Percentiles rank a stretch among this genome's conserved stretches.
These are phyloP conservation scores for Sequoiadendron giganteum DNA, from an alignment of 75 land plant genomes.

Conservation along the genomic window DNA sequence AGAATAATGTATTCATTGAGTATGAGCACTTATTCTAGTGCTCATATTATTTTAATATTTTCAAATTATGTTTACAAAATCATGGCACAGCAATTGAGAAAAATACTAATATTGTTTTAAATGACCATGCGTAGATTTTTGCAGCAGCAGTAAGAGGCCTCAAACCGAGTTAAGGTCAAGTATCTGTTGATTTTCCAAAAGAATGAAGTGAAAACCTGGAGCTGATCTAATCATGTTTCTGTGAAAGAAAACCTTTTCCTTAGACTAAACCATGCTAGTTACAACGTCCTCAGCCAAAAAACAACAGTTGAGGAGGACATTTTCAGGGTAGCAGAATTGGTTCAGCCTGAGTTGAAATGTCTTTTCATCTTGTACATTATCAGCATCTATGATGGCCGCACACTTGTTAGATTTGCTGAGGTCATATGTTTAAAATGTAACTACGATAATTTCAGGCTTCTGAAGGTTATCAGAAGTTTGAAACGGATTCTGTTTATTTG, in stretches of 20 bases:
- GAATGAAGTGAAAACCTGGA: neutral
- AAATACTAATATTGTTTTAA: neutral
- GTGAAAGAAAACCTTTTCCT: neutral
- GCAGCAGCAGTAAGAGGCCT: conserved; percentile 15
- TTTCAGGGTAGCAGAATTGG: neutral
- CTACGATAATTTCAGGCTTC: conserved; percentile 2
- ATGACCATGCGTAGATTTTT: neutral
- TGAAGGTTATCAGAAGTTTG: neutral
- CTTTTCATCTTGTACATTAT: neutral
- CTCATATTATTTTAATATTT: neutral
- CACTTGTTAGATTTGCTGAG: neutral
- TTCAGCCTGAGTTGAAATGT: neutral
- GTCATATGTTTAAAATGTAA: neutral
- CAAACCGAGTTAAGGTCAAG: conserved; percentile 1
- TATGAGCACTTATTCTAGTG: neutral
- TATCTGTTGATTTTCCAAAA: neutral
- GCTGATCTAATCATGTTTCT: neutral
- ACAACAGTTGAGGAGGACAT: neutral
- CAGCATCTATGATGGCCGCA: neutral
- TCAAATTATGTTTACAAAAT: neutral
- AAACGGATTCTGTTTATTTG: neutral
- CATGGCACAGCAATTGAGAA: neutral
- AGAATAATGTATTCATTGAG: neutral
- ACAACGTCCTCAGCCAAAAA: neutral
- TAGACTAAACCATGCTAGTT: neutral